A percentile compares a stretch with the other conserved stretches of the same genome.
phyloP scores from a whole-genome alignment of 805 yeast species.

The Nakazawaea anatomiae region DNA sequence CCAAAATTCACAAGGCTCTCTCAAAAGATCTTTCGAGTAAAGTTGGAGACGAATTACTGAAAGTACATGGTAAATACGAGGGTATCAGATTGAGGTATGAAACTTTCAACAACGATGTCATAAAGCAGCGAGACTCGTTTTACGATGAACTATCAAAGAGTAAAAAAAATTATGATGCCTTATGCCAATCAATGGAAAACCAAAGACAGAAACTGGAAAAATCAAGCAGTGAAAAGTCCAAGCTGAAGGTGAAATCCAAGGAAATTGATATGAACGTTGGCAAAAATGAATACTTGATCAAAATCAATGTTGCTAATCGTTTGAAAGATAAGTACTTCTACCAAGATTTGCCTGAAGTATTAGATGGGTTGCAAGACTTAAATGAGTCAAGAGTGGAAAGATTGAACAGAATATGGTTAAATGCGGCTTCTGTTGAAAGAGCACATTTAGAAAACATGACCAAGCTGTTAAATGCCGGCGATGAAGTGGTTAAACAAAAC shows the following conservation, averaged over 20 bases:
- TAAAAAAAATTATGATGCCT: constrained; percentile 73
- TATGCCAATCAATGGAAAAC: constrained; percentile 75
- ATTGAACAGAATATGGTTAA: constrained; percentile 61
- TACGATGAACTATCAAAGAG: constrained; percentile 56
- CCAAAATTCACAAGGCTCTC: constrained; percentile 58
- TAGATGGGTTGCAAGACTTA: constrained; percentile 79
- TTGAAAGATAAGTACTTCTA: constrained; percentile 87
- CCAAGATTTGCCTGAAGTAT: constrained; percentile 87
- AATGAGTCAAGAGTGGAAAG: constrained; percentile 73
- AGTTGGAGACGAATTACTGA: constrained; percentile 54
- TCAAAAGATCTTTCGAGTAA: constrained; percentile 54
- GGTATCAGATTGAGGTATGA: constrained; percentile 50
- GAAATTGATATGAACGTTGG: constrained; percentile 78
- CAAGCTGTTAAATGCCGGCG: constrained; percentile 42
- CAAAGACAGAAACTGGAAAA: constrained; percentile 72
- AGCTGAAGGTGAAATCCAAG: constrained; percentile 50
- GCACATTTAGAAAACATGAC: constrained; percentile 33
- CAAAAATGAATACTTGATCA: constrained; percentile 80
- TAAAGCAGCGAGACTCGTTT: constrained; percentile 37
- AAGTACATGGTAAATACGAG: constrained; percentile 47
- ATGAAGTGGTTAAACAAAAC: constrained; percentile 60
- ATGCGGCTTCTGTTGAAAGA: constrained; percentile 57
- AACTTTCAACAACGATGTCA: constrained; percentile 53
- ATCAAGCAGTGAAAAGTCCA: constrained; percentile 39
- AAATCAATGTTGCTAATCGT: constrained; percentile 80